These are phyloP conservation scores for Tolypocladium amazonense DNA, from an alignment of 2,329 filamentous ascomycete genomes.

Conservation along the genomic window DNA sequence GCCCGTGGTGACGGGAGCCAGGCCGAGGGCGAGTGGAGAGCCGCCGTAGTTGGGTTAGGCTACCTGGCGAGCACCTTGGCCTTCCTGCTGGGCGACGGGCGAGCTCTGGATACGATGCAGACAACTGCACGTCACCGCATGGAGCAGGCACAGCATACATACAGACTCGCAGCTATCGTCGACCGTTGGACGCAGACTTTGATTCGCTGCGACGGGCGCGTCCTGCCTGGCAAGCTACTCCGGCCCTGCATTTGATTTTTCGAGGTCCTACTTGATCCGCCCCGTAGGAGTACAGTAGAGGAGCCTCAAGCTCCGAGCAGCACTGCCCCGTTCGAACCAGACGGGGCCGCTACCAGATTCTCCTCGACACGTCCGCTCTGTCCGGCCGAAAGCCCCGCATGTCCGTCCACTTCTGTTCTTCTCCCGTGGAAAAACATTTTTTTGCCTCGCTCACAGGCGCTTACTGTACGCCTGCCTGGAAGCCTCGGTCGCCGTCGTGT, in stretches of 20 bases:
- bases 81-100: not conserved
- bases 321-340: not conserved
- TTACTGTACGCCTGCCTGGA: constrained; percentile 5
- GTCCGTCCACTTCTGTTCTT: not conserved
- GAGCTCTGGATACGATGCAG: not conserved
- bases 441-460: not conserved
- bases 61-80: not conserved
- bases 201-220: not conserved
- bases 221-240: not conserved
- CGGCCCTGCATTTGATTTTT: not conserved
- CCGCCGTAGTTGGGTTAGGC: not conserved
- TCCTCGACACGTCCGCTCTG: not conserved
- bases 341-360: not conserved
- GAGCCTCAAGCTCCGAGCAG: not conserved
- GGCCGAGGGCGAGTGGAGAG: not conserved
- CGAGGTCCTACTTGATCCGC: not conserved
- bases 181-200: not conserved
- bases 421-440: not conserved
- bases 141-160: not conserved
- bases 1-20: not conserved
- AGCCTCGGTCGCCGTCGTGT: constrained; percentile 17
- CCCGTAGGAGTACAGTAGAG: not conserved
- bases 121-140: not conserved
- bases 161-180: not conserved
- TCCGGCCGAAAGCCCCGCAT: not conserved